These are phyloP conservation scores for Prunus mira DNA, from an alignment of 306 rosid species.

Conservation along the genomic window DNA sequence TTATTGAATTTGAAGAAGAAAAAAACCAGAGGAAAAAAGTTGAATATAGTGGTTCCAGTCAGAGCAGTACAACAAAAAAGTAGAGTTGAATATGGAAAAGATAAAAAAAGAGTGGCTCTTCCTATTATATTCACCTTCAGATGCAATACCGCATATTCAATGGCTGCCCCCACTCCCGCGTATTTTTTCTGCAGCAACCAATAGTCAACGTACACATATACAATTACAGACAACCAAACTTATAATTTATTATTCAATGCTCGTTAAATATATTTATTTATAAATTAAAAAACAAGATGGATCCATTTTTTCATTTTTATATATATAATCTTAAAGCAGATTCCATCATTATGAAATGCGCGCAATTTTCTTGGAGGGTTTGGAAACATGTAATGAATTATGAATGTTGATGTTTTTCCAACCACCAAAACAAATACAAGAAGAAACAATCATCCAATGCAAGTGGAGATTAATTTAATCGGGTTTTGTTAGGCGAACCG, in stretches of 20 bases:
- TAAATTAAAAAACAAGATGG: not conserved
- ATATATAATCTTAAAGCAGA: not conserved
- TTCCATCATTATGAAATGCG: not conserved
- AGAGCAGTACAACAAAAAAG: not conserved
- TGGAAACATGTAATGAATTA: too few species aligned
- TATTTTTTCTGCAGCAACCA: constrained; percentile 56
- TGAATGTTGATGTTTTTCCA: too few species aligned
- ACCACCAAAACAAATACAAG: too few species aligned
- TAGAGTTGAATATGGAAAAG: constrained; percentile 7
- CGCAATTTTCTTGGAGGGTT: not conserved
- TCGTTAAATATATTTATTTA: too few species aligned
- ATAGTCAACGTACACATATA: not conserved
- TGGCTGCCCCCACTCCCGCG: constrained; percentile 93
- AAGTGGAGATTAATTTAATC: not conserved
- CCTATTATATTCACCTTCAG: constrained; percentile 56
- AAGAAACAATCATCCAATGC: too few species aligned
- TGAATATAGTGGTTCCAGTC: not conserved
- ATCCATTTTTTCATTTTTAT: not conserved
- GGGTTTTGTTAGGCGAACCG: constrained; percentile 39
- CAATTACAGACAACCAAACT: not conserved
- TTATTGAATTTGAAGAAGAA: not conserved
- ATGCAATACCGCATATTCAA: constrained; percentile 87
- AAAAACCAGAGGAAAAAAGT: not conserved
- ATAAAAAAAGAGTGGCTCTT: not conserved
- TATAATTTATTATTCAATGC: too few species aligned